A percentile compares a stretch with the other conserved stretches of the same genome.
Evolutionary conservation across 2,329 filamentous ascomycete species (phyloP).

Genomic region (Xylariomycetidae sp.): DNA sequence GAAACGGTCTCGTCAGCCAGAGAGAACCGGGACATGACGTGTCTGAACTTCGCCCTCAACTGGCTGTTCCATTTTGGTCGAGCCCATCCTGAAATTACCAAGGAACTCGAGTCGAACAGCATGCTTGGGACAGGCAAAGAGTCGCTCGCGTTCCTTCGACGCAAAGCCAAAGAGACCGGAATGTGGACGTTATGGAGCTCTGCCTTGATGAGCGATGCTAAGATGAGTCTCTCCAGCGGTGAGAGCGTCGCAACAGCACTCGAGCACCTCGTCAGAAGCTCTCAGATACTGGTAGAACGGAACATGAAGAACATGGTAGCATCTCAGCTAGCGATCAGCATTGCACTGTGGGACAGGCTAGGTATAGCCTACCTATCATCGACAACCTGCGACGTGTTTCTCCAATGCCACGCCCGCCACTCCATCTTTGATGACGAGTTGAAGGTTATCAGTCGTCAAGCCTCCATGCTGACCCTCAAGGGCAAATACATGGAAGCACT

Average conservation of each 20-base stretch:
- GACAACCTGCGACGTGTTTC: constrained; percentile 66
- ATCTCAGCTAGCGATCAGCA: constrained; percentile 66
- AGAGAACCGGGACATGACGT: constrained; percentile 87
- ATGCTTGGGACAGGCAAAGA: constrained; percentile 77
- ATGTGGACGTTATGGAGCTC: constrained; percentile 84
- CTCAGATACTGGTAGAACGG: constrained; percentile 74
- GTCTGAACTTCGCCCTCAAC: constrained; percentile 90
- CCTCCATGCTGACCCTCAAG: constrained; percentile 59
- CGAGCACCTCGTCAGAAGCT: constrained; percentile 77
- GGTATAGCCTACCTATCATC: constrained; percentile 55
- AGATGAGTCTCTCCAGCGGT: constrained; percentile 69
- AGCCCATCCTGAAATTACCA: constrained; percentile 72
- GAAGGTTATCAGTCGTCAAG: constrained; percentile 66
- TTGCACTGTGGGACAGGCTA: constrained; percentile 71
- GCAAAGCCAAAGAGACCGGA: constrained; percentile 78
- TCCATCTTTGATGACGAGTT: constrained; percentile 70
- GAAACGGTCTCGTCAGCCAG: constrained; percentile 92
- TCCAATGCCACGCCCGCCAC: constrained; percentile 62
- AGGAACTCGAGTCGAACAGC: constrained; percentile 63
- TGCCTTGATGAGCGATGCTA: constrained; percentile 80
- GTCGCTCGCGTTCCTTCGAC: constrained; percentile 75
- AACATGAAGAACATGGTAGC: constrained; percentile 70
- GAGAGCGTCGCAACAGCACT: constrained; percentile 59
- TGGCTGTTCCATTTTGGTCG: constrained; percentile 96
- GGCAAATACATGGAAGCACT: constrained; percentile 70